Base-by-base conservation (phyloP, 2,329 filamentous ascomycete genomes). In the Alternaria consortialis region DNA sequence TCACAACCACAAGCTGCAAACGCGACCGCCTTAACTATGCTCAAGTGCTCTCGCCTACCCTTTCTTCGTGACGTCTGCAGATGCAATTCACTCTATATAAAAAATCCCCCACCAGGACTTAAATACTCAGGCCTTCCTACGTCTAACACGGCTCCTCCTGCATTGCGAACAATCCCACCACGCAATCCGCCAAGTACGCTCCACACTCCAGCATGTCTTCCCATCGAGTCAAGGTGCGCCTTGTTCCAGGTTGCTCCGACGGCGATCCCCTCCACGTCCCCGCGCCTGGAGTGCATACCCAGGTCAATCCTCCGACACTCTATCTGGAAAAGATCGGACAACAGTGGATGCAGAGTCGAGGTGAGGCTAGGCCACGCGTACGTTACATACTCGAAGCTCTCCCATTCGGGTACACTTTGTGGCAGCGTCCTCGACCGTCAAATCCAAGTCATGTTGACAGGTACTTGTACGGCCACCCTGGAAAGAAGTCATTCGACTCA, bases 401-500 rank as follows among this genome's bases (percentile, higher is more conserved):
- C 0, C 87, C 87, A 2, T 72, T 80, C 4, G 86, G 86, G 2
- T 90, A 87, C 69, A 77, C 74, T 0, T 68, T 87, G 0, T 85
- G 82, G 67, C 81, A 86, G 48, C 80, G 82, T 27, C 76, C 81
- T 1, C 80, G 86, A n/a, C 69, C 69, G 2, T 78, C 68, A 3
- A 74, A 80, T 0, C 40, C 79, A 57, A 48, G 58, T 40, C 73
- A 85, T 71, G 68, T 82, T 8, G 87, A 88, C 70, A 81, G 83
- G 51, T 87, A 85, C 56, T 75, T 89, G 0, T 88, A 81, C 56
- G 87, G 87, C 0, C 86, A 89, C 70, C 86, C 85, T 0, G 74
- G 75, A 7, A 81, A 82, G 7, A 77, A 77, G 48, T 77, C 74
- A 15, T 89, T 85, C 57, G 82, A 86, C 46, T 89, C 87, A 0